Conservation (phyloP, 345 rosid species). For the Clarkia xantiana region DNA sequence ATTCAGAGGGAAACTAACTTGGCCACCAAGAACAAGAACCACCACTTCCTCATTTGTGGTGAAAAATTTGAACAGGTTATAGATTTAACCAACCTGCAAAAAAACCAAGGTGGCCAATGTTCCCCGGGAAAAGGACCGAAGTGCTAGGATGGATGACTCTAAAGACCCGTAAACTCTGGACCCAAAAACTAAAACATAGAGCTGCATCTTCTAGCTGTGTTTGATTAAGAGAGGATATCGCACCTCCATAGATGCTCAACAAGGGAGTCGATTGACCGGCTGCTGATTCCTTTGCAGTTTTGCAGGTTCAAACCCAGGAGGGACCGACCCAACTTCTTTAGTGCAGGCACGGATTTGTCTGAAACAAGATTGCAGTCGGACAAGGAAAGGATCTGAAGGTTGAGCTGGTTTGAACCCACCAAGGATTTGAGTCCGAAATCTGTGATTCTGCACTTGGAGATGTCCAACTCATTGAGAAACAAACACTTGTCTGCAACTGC, state of each 20-base stretch:
- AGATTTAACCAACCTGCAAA: too few species aligned
- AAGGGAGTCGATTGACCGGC: slow-evolving; percentile 36
- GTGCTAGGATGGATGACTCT: slow-evolving; percentile 1
- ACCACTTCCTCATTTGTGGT: too few species aligned
- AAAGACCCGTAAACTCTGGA: slow-evolving; percentile 3
- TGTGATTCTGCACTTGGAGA: slow-evolving; percentile 23
- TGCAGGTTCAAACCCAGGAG: slow-evolving; percentile 71
- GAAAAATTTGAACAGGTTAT: too few species aligned
- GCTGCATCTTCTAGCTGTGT: neutral
- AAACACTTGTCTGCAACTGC: slow-evolving; percentile 57
- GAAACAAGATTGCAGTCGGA: slow-evolving; percentile 61
- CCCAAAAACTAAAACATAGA: neutral
- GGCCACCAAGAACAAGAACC: too few species aligned
- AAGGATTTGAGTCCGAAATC: slow-evolving; percentile 53
- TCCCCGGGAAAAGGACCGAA: too few species aligned
- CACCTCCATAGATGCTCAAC: slow-evolving; percentile 69
- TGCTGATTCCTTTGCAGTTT: slow-evolving; percentile 55
- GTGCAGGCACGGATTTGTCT: slow-evolving; percentile 45
- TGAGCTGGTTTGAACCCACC: slow-evolving; percentile 37
- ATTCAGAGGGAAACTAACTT: too few species aligned
- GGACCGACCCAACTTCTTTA: slow-evolving; percentile 46
- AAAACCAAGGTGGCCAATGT: too few species aligned
- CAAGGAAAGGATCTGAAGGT: slow-evolving; percentile 62
- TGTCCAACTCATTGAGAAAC: slow-evolving; percentile 62
- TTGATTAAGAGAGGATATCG: slow-evolving; percentile 50